Base-by-base conservation (phyloP, 73 alveolate species). In the Paramecium biaurelia region DNA sequence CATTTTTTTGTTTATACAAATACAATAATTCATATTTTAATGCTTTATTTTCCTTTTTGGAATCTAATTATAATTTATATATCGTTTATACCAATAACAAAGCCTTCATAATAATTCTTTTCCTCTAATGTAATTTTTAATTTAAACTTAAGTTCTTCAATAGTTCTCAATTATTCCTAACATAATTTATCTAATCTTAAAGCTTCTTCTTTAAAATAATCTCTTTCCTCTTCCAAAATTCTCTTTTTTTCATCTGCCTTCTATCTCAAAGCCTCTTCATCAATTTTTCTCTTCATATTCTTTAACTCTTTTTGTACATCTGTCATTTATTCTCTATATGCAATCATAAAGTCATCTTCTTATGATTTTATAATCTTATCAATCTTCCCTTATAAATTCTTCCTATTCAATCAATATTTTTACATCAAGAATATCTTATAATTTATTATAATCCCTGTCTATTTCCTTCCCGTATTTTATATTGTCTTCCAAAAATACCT, bases 181-280 rank as follows among this genome's bases (percentile, higher is more conserved):
- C 95, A 93, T 47, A 85, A 42, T 58, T 92, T 92, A 76, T 93
- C 96, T 23, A 93, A 70, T 43, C 95, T 63, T 28, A 93, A 56
- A 24, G 96, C 96, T 76, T 93, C 96, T 49, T 84, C 93, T n/a
- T 93, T 93, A 68, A 93, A 93, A 79, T 93, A 90, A 90, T 93
- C 96, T 26, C 96, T 88, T 56, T 93, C 95, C 14, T 92, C 92
- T 24, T 84, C 95, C 37, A 93, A 38, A 28, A 79, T 58, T 43
- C 85, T 92, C 49, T 89, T 70, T 21, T 92, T 92, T 28, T 93
- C 95, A 59, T 93, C 95, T 11, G 95, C 93, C 56, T 84, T 93
- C 14, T 92, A 85, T 10, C 93, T 87, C 12, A 92, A 26, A 35
- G 86, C 95, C 37, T 93, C 94, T n/a, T 93, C 96, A 57, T 92